These are phyloP conservation scores for Alternaria hordeiaustralica DNA, from an alignment of 2,329 filamentous ascomycete genomes.

Conservation along the genomic window DNA sequence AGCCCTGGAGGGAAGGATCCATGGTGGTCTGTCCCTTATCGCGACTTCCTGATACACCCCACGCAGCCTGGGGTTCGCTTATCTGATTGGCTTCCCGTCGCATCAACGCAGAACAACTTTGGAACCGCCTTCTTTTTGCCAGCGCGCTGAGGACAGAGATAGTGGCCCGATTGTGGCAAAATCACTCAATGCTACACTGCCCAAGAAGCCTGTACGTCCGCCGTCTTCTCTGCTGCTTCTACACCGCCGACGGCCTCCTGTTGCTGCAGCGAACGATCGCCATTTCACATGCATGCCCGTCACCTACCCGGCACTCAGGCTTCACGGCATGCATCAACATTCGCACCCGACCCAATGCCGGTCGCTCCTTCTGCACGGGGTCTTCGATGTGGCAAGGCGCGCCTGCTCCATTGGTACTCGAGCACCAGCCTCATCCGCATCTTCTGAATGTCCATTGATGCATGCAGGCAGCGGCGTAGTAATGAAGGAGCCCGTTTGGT, in stretches of 20 bases:
- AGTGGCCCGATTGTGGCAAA: conserved; percentile 13
- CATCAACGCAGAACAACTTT: conserved; percentile 15
- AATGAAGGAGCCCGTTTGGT: conserved; percentile 14
- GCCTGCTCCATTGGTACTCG: conserved; percentile 1
- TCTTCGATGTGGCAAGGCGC: conserved; percentile 11
- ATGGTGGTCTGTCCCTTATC: conserved; percentile 26
- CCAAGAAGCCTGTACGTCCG: conserved; percentile 9
- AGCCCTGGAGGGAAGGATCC: not conserved
- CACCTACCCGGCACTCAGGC: conserved; percentile 3
- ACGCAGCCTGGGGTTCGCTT: conserved; percentile 16
- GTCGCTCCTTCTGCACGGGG: conserved; percentile 12
- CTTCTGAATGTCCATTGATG: not conserved
- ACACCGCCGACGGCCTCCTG: conserved; percentile 31
- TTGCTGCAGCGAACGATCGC: conserved; percentile 5
- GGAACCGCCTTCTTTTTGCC: conserved; percentile 1
- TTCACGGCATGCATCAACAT: conserved; percentile 6
- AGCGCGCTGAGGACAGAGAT: not conserved
- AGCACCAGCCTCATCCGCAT: conserved; percentile 6
- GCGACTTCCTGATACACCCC: conserved; percentile 28
- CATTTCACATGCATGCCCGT: conserved; percentile 3
- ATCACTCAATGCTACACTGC: conserved; percentile 13
- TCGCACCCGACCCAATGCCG: conserved; percentile 11
- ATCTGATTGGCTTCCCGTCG: conserved; percentile 23
- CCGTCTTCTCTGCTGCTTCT: not conserved
- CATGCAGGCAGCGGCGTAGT: not conserved